phyloP scores from a whole-genome alignment of 768 basidiomycete species.

The Panaeolus cyanescens region DNA sequence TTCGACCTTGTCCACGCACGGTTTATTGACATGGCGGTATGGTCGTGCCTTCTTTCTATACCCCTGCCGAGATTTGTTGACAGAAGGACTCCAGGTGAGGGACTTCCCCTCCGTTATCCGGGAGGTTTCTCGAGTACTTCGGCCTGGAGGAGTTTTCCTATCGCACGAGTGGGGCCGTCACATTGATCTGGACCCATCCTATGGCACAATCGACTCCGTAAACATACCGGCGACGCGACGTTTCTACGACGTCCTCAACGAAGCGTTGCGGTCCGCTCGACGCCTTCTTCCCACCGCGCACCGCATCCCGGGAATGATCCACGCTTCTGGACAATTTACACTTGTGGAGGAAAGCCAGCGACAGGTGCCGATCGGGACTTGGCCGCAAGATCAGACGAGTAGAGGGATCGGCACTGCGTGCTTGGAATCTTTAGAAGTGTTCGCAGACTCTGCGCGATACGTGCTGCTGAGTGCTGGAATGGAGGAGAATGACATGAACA shows the following conservation, averaged over 20 bases:
- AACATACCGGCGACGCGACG: slow-evolving; percentile 40
- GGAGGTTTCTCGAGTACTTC: slow-evolving; percentile 66
- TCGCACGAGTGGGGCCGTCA: slow-evolving; percentile 57
- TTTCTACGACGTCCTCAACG: slow-evolving; percentile 40
- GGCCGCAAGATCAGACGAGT: slow-evolving; percentile 39
- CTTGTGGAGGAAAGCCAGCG: slow-evolving; percentile 34
- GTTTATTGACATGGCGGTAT: slow-evolving; percentile 57
- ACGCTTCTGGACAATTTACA: slow-evolving; percentile 38
- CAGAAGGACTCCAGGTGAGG: slow-evolving; percentile 43
- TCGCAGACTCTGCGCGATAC: slow-evolving; percentile 49
- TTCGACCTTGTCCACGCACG: slow-evolving; percentile 74
- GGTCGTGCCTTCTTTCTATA: slow-evolving; percentile 24
- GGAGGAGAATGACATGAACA: slow-evolving; percentile 35
- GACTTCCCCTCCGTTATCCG: slow-evolving; percentile 54
- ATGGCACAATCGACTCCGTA: slow-evolving; percentile 32
- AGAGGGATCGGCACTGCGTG: slow-evolving; percentile 43
- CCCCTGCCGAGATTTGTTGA: background rate
- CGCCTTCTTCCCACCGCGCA: slow-evolving; percentile 40
- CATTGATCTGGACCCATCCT: slow-evolving; percentile 34
- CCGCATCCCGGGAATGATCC: slow-evolving; percentile 40
- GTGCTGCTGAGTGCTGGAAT: slow-evolving; percentile 45
- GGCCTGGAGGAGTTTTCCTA: slow-evolving; percentile 70
- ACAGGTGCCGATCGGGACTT: slow-evolving; percentile 59
- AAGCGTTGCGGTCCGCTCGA: slow-evolving; percentile 30
- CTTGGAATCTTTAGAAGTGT: slow-evolving; percentile 38